These are phyloP conservation scores for Coelastrella sp. DNA, from an alignment of 139 green algal genomes.

Conservation along the genomic window DNA sequence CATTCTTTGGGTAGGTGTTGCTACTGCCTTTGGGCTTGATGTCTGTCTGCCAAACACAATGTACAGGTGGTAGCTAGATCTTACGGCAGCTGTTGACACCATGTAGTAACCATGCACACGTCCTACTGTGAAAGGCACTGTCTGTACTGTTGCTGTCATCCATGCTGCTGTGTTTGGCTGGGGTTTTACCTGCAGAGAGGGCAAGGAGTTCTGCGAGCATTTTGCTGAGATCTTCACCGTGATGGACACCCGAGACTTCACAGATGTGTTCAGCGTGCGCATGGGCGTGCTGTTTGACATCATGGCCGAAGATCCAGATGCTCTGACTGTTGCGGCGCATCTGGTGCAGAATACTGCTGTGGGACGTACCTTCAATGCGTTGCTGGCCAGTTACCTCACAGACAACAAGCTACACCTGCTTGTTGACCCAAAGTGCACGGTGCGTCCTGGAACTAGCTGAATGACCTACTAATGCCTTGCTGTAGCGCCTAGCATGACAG, in stretches of 20 bases:
- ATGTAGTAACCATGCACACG: neutral
- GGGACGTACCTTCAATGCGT: constrained; percentile 43
- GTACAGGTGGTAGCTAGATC: too few relatives aligned
- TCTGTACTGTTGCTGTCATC: too few relatives aligned
- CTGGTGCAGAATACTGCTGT: constrained; percentile 43
- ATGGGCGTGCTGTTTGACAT: constrained; percentile 46
- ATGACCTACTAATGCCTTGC: too few relatives aligned
- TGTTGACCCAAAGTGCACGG: constrained; percentile 42
- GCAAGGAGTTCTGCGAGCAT: constrained; percentile 75
- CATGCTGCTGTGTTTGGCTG: constrained; percentile 17
- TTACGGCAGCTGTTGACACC: neutral
- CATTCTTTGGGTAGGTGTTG: constrained; percentile 31
- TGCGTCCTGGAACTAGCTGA: too few relatives aligned
- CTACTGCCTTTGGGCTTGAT: neutral
- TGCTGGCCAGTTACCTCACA: constrained; percentile 61
- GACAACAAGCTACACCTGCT: constrained; percentile 65
- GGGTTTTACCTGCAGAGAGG: neutral
- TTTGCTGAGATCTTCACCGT: constrained; percentile 88
- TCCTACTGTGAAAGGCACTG: too few relatives aligned
- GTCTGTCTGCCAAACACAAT: too few relatives aligned
- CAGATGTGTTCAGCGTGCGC: constrained; percentile 81
- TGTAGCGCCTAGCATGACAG: too few relatives aligned
- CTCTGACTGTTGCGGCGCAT: constrained; percentile 45
- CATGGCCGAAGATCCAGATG: constrained; percentile 32
- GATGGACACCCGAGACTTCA: constrained; percentile 87